Conservation (phyloP, 331 rosid species). For the Quercus lobata region DNA sequence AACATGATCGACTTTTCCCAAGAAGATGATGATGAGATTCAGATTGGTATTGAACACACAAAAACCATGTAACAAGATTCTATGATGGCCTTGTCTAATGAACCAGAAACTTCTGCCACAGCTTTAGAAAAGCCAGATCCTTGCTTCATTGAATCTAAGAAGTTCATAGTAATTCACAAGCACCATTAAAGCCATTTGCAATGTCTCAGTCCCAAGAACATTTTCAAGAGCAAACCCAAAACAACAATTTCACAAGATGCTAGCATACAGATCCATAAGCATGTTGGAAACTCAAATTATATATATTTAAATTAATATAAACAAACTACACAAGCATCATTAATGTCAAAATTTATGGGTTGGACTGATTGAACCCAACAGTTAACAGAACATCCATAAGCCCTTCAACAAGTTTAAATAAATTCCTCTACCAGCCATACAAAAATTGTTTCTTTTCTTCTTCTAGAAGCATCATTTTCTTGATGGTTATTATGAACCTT, state of each 20-base stretch:
- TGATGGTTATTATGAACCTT: constrained; percentile 15
- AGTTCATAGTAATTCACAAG: neutral
- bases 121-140: neutral
- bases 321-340: neutral
- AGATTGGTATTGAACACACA: neutral
- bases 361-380: neutral
- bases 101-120: too few species aligned
- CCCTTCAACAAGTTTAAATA: constrained; percentile 12
- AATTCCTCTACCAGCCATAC: constrained; percentile 1
- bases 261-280: neutral
- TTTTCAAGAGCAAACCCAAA: neutral
- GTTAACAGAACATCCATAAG: neutral
- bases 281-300: neutral
- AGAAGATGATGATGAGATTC: neutral
- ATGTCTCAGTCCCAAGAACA: neutral
- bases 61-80: neutral
- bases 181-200: neutral
- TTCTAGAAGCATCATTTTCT: constrained; percentile 12
- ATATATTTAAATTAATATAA: neutral
- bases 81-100: neutral
- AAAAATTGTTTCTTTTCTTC: neutral
- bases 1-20: too few species aligned
- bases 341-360: constrained; percentile 25
- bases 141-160: neutral
- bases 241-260: neutral